Evolutionary conservation across 306 rosid species (phyloP).

Genomic region (Rosa persica): DNA sequence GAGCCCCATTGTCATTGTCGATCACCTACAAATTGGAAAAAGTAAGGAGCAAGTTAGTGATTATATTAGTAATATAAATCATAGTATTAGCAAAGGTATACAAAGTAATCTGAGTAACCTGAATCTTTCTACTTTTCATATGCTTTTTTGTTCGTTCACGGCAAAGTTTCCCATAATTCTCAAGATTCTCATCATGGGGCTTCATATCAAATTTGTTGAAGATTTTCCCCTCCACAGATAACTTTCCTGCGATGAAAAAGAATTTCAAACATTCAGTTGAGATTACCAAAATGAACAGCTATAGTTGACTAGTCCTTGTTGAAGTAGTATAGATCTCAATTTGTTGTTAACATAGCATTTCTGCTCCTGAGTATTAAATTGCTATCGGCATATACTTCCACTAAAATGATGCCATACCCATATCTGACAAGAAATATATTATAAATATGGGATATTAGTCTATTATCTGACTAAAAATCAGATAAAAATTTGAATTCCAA

Average conservation of each 20-base stretch:
- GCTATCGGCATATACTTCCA: background rate
- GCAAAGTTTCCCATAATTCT: conserved; percentile 75
- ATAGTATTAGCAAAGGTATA: background rate
- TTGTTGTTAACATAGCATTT: background rate
- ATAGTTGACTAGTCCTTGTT: background rate
- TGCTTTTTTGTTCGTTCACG: conserved; percentile 77
- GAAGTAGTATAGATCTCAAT: background rate
- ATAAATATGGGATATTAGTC: background rate
- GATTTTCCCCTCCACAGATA: conserved; percentile 73
- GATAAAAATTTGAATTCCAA: background rate
- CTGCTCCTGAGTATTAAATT: background rate
- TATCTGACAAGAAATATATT: background rate
- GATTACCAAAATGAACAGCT: conserved; percentile 20
- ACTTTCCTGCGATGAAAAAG: conserved; percentile 51
- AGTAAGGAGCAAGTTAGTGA: conserved; percentile 21
- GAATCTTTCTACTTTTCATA: conserved; percentile 78
- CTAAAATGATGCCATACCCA: background rate
- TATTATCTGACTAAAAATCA: background rate
- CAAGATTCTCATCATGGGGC: conserved; percentile 69
- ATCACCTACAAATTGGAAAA: conserved; percentile 60
- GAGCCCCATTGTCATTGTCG: conserved; percentile 61
- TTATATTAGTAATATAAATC: background rate
- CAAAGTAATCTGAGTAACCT: conserved; percentile 49
- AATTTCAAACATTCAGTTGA: conserved; percentile 23
- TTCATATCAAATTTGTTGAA: conserved; percentile 79